Conservation (phyloP, 1,284 basidiomycete species). For the Heterobasidion annosum region DNA sequence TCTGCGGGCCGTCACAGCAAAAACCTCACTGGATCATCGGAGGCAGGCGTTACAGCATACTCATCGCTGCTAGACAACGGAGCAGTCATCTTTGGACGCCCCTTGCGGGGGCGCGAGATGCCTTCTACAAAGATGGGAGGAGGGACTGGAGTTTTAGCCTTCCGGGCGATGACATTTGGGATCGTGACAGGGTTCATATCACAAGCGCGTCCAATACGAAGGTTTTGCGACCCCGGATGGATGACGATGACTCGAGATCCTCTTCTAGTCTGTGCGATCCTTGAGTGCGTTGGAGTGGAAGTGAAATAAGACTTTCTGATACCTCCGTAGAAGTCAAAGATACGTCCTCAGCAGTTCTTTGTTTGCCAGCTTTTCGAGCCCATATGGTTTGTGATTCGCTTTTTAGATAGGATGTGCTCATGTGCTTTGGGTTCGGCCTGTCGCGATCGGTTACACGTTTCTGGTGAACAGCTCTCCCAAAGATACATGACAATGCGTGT, state of each 20-base stretch:
- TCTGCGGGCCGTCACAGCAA: neutral
- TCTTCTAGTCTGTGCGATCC: constrained; percentile 34
- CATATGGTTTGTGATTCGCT: constrained; percentile 64
- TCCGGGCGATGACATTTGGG: constrained; percentile 74
- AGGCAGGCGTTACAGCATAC: constrained; percentile 30
- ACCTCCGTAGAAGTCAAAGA: constrained; percentile 4
- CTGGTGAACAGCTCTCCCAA: constrained; percentile 10
- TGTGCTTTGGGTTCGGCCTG: constrained; percentile 66
- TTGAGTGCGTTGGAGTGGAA: neutral
- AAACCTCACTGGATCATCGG: constrained; percentile 55
- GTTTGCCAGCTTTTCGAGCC: constrained; percentile 50
- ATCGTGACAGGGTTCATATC: constrained; percentile 73
- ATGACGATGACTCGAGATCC: constrained; percentile 81
- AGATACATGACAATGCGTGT: constrained; percentile 1
- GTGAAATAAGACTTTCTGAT: neutral
- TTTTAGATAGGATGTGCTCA: constrained; percentile 65
- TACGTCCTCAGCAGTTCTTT: constrained; percentile 24
- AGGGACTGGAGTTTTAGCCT: constrained; percentile 35
- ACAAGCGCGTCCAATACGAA: constrained; percentile 87
- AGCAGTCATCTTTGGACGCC: constrained; percentile 17
- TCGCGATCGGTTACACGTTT: neutral
- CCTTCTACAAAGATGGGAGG: constrained; percentile 34
- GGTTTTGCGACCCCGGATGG: constrained; percentile 84
- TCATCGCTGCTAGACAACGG: constrained; percentile 28
- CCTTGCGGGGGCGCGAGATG: constrained; percentile 41